Evolutionary conservation across 768 basidiomycete species (phyloP), one percentile per base, ranked within the genome.

Genomic region (Tylopilus balloui): DNA sequence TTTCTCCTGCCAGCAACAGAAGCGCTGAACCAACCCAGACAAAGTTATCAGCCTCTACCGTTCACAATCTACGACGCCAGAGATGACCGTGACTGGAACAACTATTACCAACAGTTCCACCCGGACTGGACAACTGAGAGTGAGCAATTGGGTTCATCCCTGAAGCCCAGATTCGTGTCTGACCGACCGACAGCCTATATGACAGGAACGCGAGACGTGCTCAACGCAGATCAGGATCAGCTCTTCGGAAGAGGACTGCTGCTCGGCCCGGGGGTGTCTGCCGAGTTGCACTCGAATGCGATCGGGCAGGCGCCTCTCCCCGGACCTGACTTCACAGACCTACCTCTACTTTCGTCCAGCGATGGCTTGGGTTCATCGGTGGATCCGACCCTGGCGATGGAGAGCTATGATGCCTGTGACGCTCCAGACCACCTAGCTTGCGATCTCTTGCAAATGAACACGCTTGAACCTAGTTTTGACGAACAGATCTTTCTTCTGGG

Each of bases 111-210:
- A 9, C 1, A 5, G 15, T 11, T 0, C 3, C 15, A 31, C 24
- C 6, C 12, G 20, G 36, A 35, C 28, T 21, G 15, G 19, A 15
- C 21, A 4, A 9, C 12, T 21, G 14, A 45, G 0, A 9, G 60
- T 62, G n/a, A 55, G 56, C 5, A 24, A n/a, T 9, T n/a, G 7
- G 3, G n/a, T 28, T 39, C n/a, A 8, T 14, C n/a, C 3, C 6
- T 12, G 5, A 46, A 44, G 14, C 15, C 0, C 9, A 11, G 2
- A 15, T 14, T 28, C 23, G 31, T 2, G n/a, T 38, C 49, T 58
- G 4, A 52, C 21, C 3, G 27, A 25, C 15, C 21, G n/a, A n/a
- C n/a, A n/a, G n/a, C n/a, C n/a, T n/a, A n/a, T n/a, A 32, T 11
- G 19, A 6, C 34, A 62, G 56, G n/a, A 17, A 12, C 21, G 13